Percentiles rank a stretch among this genome's conserved stretches.
Evolutionary conservation across 257 asterid species (phyloP).

Genomic region (Buddleja alternifolia): DNA sequence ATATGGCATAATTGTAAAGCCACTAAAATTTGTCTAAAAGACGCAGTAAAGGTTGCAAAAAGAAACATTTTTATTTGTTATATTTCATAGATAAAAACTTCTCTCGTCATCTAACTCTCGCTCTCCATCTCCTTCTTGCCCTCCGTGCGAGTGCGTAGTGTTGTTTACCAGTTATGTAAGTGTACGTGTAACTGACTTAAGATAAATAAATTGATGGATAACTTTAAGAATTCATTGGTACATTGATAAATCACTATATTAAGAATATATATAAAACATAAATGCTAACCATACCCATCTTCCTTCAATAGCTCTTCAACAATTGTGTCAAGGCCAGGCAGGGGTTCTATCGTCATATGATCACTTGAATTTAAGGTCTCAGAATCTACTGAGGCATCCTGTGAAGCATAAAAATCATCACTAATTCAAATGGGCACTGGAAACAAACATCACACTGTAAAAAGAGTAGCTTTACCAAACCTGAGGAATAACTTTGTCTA

Average conservation of each 20-base stretch:
- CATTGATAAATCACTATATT: neutral
- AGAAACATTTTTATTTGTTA: too few species aligned
- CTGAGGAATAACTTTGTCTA: slow-evolving; percentile 96
- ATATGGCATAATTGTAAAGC: too few species aligned
- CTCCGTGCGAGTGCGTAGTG: too few species aligned
- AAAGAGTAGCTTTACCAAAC: slow-evolving; percentile 36
- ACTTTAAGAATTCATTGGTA: neutral
- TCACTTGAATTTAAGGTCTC: slow-evolving; percentile 34
- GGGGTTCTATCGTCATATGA: slow-evolving; percentile 70
- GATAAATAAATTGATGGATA: neutral
- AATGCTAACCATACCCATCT: slow-evolving; percentile 69
- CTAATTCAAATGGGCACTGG: slow-evolving; percentile 14
- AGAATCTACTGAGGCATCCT: slow-evolving; percentile 52
- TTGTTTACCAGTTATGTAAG: too few species aligned
- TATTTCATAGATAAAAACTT: too few species aligned
- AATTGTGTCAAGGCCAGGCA: slow-evolving; percentile 83
- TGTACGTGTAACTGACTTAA: too few species aligned
- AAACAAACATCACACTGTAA: neutral
- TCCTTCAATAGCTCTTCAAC: slow-evolving; percentile 80
- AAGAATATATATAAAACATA: neutral
- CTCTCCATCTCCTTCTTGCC: too few species aligned
- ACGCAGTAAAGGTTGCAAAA: too few species aligned
- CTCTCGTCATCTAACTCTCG: too few species aligned
- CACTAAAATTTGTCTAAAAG: too few species aligned
- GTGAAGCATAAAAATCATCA: slow-evolving; percentile 28